phyloP scores from a whole-genome alignment of 176 grass and related monocot species.

The Triticum timopheevii region DNA sequence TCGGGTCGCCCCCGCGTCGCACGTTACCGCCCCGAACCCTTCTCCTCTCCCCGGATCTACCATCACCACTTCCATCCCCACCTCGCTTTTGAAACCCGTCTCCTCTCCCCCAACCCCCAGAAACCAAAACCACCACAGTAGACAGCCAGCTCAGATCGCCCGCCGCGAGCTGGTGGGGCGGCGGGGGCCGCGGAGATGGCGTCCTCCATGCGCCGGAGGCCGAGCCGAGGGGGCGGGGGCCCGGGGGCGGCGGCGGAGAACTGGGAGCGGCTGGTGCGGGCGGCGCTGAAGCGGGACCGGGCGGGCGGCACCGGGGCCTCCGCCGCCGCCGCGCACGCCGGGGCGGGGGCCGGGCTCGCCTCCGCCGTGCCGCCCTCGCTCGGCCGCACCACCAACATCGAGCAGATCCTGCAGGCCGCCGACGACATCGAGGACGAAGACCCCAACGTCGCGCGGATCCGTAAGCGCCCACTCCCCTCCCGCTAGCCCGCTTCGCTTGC shows the following conservation, averaged over 20 bases:
- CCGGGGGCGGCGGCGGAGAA: slow-evolving; percentile 54
- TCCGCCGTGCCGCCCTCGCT: slow-evolving; percentile 69
- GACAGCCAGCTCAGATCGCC: slow-evolving; percentile 10
- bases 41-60: background rate
- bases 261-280: slow-evolving; percentile 87
- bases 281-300: slow-evolving; percentile 58
- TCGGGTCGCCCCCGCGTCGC: background rate
- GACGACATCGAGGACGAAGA: slow-evolving; percentile 84
- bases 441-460: slow-evolving; percentile 82
- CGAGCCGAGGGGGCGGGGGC: slow-evolving; percentile 12
- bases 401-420: slow-evolving; percentile 83
- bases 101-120: background rate
- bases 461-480: background rate
- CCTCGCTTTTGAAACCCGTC: background rate
- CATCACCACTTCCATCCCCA: background rate
- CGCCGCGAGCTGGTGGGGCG: background rate
- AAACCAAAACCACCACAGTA: background rate
- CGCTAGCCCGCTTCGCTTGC: background rate
- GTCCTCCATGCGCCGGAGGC: slow-evolving; percentile 36
- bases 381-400: slow-evolving; percentile 67
- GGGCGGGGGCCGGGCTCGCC: slow-evolving; percentile 26
- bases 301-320: background rate
- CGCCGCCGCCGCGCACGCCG: slow-evolving; percentile 14
- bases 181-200: slow-evolving; percentile 3
- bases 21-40: background rate